Conservation (phyloP, 495 filamentous ascomycete genomes). For the Bacidia rubella region DNA sequence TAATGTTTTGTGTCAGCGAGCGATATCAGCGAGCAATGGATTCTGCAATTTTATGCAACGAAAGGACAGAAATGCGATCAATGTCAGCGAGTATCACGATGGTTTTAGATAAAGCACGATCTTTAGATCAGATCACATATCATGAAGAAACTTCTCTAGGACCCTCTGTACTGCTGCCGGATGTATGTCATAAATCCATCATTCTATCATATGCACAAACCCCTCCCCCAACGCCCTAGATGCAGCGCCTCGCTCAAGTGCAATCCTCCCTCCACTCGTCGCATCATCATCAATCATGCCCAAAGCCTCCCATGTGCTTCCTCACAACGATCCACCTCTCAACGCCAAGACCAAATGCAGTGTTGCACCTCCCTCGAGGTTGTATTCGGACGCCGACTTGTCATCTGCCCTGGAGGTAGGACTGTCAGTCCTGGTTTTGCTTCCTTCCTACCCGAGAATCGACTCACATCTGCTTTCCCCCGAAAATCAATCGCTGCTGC, state of each 20-base stretch:
- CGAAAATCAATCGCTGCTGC: constrained; percentile 90
- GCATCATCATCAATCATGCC: too few species aligned
- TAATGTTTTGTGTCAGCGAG: not conserved
- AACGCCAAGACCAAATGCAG: constrained; percentile 92
- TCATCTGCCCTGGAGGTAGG: constrained; percentile 67
- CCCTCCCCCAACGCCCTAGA: not conserved
- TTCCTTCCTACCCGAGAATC: not conserved
- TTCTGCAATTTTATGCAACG: too few species aligned
- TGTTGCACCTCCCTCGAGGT: constrained; percentile 82
- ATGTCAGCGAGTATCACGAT: too few species aligned
- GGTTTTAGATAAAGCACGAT: too few species aligned
- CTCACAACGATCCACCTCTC: constrained; percentile 45
- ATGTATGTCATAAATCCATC: too few species aligned
- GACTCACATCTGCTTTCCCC: constrained; percentile 88
- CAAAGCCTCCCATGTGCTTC: too few species aligned
- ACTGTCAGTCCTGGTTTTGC: not conserved
- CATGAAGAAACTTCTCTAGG: too few species aligned
- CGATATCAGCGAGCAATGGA: not conserved
- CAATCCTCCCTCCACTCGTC: too few species aligned
- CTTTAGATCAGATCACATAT: too few species aligned
- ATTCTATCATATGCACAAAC: not conserved
- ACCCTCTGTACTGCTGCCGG: too few species aligned
- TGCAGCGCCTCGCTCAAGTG: not conserved
- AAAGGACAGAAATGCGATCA: too few species aligned
- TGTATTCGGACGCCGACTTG: constrained; percentile 72